Conservation (phyloP, 805 yeast species). For the Saturnispora mendoncae region DNA sequence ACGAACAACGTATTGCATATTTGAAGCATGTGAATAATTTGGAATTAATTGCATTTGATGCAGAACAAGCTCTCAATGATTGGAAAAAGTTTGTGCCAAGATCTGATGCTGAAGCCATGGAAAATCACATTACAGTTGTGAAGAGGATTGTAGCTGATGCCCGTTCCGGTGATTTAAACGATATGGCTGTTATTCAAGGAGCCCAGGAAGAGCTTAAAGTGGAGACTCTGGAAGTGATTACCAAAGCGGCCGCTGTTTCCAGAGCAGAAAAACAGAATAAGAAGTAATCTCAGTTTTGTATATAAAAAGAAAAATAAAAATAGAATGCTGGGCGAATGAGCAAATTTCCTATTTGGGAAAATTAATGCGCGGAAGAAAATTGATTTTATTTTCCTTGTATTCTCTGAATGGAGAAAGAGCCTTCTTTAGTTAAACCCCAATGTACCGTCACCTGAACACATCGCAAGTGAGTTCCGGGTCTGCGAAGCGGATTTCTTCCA, state of each 20-base stretch:
- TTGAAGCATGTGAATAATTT: slow-evolving; percentile 72
- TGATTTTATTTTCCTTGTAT: no score
- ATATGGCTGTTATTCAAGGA: slow-evolving; percentile 25
- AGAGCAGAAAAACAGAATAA: slow-evolving; percentile 1
- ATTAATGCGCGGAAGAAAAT: no score
- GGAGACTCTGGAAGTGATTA: slow-evolving; percentile 23
- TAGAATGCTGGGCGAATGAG: neutral
- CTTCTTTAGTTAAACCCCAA: slow-evolving; percentile 10
- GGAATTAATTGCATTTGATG: slow-evolving; percentile 30
- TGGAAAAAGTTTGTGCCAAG: slow-evolving; percentile 19
- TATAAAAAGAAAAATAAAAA: neutral
- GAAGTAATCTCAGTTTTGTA: neutral
- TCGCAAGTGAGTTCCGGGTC: slow-evolving; percentile 32
- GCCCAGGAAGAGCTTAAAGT: slow-evolving; percentile 30
- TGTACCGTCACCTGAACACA: slow-evolving; percentile 27
- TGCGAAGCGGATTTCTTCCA: slow-evolving; percentile 44
- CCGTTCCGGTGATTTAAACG: slow-evolving; percentile 24
- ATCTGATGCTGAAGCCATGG: slow-evolving; percentile 12
- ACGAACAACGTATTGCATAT: slow-evolving; percentile 34
- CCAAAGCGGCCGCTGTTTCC: slow-evolving; percentile 20
- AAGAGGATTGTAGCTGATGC: slow-evolving; percentile 25
- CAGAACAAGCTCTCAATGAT: slow-evolving; percentile 27
- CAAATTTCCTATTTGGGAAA: no score
- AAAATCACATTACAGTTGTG: slow-evolving; percentile 20
- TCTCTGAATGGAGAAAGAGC: no score